Conservation (phyloP, 1,284 basidiomycete genomes). For the Tilletia caries region DNA sequence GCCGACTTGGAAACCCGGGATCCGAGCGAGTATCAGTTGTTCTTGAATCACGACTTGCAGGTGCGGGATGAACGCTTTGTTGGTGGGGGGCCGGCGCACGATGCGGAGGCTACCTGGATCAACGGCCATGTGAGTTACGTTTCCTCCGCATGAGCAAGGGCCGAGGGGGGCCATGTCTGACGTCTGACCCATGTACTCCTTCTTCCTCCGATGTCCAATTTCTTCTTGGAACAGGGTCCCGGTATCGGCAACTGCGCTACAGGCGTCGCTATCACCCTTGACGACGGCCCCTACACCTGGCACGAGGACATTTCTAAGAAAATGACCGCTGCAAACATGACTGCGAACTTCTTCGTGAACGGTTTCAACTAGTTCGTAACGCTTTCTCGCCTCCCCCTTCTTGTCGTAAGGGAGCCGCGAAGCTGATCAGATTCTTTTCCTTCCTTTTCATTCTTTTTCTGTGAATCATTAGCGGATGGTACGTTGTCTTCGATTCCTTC, state of each 20-base stretch:
- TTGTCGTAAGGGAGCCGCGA: no score
- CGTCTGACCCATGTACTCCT: no score
- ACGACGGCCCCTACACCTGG: slow-evolving; percentile 12
- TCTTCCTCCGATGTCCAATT: no score
- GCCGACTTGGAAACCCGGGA: slow-evolving; percentile 10
- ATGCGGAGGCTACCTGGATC: slow-evolving; percentile 13
- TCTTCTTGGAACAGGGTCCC: not conserved
- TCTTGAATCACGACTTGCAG: not conserved
- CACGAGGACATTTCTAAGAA: slow-evolving; percentile 10
- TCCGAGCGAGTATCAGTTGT: slow-evolving; percentile 10
- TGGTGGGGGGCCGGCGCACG: slow-evolving; percentile 14
- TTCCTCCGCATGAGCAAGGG: no score
- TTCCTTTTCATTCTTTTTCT: no score
- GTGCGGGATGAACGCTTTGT: not conserved
- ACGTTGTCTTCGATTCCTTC: no score
- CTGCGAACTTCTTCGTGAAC: slow-evolving; percentile 14
- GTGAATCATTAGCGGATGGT: no score
- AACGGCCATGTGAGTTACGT: slow-evolving; percentile 6
- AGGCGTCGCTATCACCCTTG: not conserved
- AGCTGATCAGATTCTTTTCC: no score
- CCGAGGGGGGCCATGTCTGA: no score
- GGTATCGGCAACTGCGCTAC: slow-evolving; percentile 10
- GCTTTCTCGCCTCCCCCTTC: no score
- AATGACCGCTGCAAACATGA: not conserved
- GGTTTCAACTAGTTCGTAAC: slow-evolving; percentile 16